These are phyloP conservation scores for Orbilia brochopaga DNA, from an alignment of 2,329 filamentous ascomycete genomes.

Conservation along the genomic window DNA sequence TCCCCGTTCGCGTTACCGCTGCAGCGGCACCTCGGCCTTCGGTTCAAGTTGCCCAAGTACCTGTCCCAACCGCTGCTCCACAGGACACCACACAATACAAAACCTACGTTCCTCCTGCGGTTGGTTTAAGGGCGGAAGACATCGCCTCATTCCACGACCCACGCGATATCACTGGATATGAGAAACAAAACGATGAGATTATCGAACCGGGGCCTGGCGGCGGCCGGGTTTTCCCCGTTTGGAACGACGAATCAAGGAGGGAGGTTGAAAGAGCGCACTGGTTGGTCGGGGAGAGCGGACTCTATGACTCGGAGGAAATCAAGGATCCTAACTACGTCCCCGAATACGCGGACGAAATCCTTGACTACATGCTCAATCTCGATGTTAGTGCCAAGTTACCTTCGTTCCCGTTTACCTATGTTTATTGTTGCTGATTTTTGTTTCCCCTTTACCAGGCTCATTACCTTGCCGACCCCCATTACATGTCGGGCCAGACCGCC, in stretches of 20 bases:
- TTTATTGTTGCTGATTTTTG: conserved; percentile 52
- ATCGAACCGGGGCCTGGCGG: neutral
- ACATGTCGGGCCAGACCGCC: conserved; percentile 97
- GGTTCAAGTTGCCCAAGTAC: no score
- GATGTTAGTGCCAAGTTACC: conserved; percentile 25
- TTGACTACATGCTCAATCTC: conserved; percentile 10
- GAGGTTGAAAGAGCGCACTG: conserved; percentile 16
- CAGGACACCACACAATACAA: no score
- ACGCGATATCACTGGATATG: neutral
- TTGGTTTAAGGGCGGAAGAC: no score
- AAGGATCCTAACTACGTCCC: conserved; percentile 23
- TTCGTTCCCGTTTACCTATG: neutral
- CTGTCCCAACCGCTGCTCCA: no score
- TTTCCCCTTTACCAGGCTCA: conserved; percentile 64
- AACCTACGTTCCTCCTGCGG: no score
- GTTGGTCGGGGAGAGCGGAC: neutral
- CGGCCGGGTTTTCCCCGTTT: conserved; percentile 3
- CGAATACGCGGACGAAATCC: conserved; percentile 35
- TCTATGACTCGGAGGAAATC: conserved; percentile 51
- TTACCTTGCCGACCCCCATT: conserved; percentile 86
- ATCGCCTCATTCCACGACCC: no score
- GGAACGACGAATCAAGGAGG: conserved; percentile 12
- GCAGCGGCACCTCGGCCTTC: neutral
- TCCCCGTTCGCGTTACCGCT: neutral
- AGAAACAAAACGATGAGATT: neutral